Base-by-base conservation (phyloP, 2,329 filamentous ascomycete genomes). In the Saccharata proteae region DNA sequence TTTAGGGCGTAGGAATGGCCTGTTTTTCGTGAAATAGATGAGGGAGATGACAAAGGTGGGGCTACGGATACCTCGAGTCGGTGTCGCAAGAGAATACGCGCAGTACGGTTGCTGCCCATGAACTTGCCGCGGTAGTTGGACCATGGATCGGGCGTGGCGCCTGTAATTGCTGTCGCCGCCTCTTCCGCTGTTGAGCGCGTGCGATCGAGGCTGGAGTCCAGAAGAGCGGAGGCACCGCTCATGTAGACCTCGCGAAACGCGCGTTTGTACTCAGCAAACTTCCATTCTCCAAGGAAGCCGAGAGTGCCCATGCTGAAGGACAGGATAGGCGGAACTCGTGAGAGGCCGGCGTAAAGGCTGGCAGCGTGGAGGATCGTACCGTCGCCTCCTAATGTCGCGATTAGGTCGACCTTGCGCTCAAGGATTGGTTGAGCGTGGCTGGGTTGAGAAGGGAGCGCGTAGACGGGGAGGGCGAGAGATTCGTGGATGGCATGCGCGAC, bases 301-400 rank as follows among this genome's bases (percentile, higher is more conserved):
- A 98, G 63, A 0, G 88, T 92, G 5, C 90, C 90, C 83, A 98
- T 94, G 51, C 85, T 93, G 51, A 98, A 98, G 2, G 83, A 85
- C 6, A 98, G 64, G 19, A 98, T 80, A 0, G 90, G 90, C 0
- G 90, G 90, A 0, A 98, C 88, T 25, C 75, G 74, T 2, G 71
- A 66, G 26, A 81, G 76, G 21, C 82, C 78, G 37, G 84, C 84
- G 59, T 92, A 96, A 4, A 94, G 68, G 32, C 80, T 86, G 2
- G 83, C 80, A 0, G 85, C 85, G 37, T 82, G 80, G 27, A 93
- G 58, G 32, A 93, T 88, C 3, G 85, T 93, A 38, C 85, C 85
- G 54, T 98, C 90, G 24, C 90, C 90, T 32, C 90, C 90, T 29
- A 98, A 74, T 0, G 90, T 96, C 25, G 83, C 77, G 14, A 88